Base-by-base conservation (phyloP, 1,139 yeast genomes). In the Meyerozyma smithsonii region DNA sequence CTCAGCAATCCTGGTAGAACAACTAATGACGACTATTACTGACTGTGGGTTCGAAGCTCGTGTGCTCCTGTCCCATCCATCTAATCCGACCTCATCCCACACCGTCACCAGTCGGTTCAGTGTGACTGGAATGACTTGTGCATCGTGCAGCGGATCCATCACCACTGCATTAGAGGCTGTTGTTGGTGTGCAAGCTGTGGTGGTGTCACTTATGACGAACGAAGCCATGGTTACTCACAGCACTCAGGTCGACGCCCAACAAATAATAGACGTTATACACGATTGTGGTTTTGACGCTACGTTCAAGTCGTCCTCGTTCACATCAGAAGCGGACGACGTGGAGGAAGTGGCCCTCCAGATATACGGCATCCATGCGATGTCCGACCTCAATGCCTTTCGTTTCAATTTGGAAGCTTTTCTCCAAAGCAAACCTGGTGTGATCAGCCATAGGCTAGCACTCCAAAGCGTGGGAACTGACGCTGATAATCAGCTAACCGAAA, bases 201-300 rank as follows among this genome's bases (percentile, higher is more conserved):
- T 66, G 30, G 86, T 89, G 3, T 83, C 95, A 1, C 67, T 86
- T 20, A 68, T 85, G 18, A 87, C 96, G 0, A 90, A 84, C 52
- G 79, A 79, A 40, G 95, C 89, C 0, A 56, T 62, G 14, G 74
- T 88, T 8, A 52, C 28, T 4, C 19, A 23, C 30, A 20, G 23
- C 12, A 12, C 21, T 8, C 30, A 5, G 30, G n/a, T 33, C 8
- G 17, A 12, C 11, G 5, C 21, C 10, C 42, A 42, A 2, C 41
- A 46, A 28, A 55, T 67, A 17, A 45, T 48, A 16, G 47, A 51
- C n/a, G 43, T 56, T 10, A 59, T 70, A 23, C 69, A 67, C 43
- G 65, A 63, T 37, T 61, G 70, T 47, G 75, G 74, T 4, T 69
- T 69, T 46, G 72, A 64, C 30, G 73, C 64, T 2, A 39, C 38